Base-by-base conservation (phyloP, 1,284 basidiomycete species). In the Cerioporus squamosus region DNA sequence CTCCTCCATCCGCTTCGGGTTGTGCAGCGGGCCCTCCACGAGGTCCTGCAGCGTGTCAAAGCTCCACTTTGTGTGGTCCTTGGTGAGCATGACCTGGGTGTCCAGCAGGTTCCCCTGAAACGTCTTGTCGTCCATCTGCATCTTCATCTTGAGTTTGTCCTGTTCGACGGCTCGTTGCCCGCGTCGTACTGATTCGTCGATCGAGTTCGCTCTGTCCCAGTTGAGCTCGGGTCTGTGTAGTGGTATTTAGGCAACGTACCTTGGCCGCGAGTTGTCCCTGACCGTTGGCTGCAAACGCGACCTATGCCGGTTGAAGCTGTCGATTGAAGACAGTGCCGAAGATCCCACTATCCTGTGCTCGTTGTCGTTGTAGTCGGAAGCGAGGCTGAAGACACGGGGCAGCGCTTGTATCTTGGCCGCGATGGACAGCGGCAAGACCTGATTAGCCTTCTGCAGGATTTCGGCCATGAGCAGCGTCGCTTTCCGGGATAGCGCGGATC, bases 1-100 rank as follows among this genome's bases (percentile, higher is more conserved):
- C 74, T 99, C 97, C 68, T 99, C 97, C 70, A 99, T 82, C n/a
- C 97, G 81, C 68, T 93, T 94, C 0, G 94, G 87, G 68, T 96
- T 97, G 47, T 95, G 80, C 49, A 99, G 76, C 0, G 96, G 94
- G 0, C 97, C 97, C 66, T 98, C 95, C 20, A 98, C 84, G 15
- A 99, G 80, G 48, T 97, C 95, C 67, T 91, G 86, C 54, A 99
- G 79, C 20, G 87, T 84, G 3, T 97, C 95, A 68, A 91, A 92
- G 67, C 93, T 94, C 97, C 97, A 99, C 68, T 93, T 95, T 3
- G 84, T 86, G 66, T 94, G 87, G 66, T 99, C 97, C 70, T 94
- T 95, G 10, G 90, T 91, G 33, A 90, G 77, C 77, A 94, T 91
- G 23, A 98, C 91, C 75, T 94, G 91, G 2, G 93, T 93, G 66